Base-by-base conservation (phyloP, 345 rosid genomes). In the Rhodamnia argentea region DNA sequence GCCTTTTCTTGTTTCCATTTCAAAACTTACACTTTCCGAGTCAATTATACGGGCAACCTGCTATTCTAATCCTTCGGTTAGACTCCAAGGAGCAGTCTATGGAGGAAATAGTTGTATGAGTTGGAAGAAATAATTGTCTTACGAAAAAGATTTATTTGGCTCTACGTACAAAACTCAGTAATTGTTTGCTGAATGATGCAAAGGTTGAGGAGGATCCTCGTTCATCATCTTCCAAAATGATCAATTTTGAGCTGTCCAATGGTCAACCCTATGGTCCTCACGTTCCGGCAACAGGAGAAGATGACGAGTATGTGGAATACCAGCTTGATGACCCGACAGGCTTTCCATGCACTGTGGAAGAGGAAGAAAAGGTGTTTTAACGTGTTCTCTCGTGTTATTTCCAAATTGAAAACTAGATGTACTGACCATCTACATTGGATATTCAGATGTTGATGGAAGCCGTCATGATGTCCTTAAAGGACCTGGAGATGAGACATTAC, bases 361-460 rank as follows among this genome's bases (percentile, higher is more conserved):
- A 91, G 88, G 93, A 91, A 88, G 93, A 91, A 89, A 89, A 88
- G 92, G 93, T 89, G 40, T 85, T 83, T 86, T 29, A 54, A 0
- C 32, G 51, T 23, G 56, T 42, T 37, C 27, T 58, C 59, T 47
- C 0, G 29, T n/a, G 51, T 54, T 51, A 29, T 23, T 52, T 40
- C 11, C 51, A 70, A 84, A 37, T 40, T 84, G 10, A 57, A 13
- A 84, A 53, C 5, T 20, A 55, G 60, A 64, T 53, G 26, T 82
- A n/a, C 26, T 86, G 82, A 82, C 50, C 47, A 59, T 50, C 32
- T 13, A 27, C 13, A 24, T 57, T 64, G 58, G 74, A 59, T 10
- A 83, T 78, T 14, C 90, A 90, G 93, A 91, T 91, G 93, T 86
- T 91, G 42, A 89, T 90, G 92, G 92, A 87, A 85, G 93, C 93